These are phyloP conservation scores for Corynascus novoguineensis DNA, from an alignment of 495 filamentous ascomycete genomes.

Conservation along the genomic window DNA sequence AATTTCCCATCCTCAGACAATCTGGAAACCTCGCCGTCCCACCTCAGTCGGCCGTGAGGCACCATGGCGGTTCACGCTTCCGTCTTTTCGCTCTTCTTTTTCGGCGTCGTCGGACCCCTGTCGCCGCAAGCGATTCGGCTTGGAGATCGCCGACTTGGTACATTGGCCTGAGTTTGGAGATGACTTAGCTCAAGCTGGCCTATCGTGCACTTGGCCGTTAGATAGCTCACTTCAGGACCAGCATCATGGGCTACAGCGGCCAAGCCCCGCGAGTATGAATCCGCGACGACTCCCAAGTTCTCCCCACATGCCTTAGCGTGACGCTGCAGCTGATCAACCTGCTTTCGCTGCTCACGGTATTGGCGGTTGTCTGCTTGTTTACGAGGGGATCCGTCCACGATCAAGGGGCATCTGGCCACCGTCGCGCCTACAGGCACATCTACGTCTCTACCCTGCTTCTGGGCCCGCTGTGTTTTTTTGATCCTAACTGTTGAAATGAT, in stretches of 20 bases:
- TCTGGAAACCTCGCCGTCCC: no score
- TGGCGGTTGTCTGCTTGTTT: constrained; percentile 49
- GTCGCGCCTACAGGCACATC: constrained; percentile 58
- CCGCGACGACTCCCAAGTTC: constrained; percentile 20
- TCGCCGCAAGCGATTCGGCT: no score
- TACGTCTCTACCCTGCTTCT: constrained; percentile 49
- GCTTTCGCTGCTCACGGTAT: constrained; percentile 49
- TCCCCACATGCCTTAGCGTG: constrained; percentile 45
- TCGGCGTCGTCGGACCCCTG: no score
- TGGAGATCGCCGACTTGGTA: no score
- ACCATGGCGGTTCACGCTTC: no score
- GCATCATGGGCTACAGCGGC: no score
- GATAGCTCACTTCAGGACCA: no score
- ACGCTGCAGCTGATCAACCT: constrained; percentile 57
- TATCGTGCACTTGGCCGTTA: no score
- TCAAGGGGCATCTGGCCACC: constrained; percentile 49
- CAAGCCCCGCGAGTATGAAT: constrained; percentile 37
- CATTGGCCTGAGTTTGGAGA: no score
- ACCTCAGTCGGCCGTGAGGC: no score
- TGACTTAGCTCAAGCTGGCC: no score
- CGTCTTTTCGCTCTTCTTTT: no score
- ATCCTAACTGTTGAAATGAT: constrained; percentile 50
- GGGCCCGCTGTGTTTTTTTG: constrained; percentile 44
- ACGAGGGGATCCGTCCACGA: constrained; percentile 47
- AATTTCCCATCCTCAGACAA: neutral